These are phyloP conservation scores for Escovopsis weberi DNA, from an alignment of 2,329 filamentous ascomycete species.

Conservation along the genomic window DNA sequence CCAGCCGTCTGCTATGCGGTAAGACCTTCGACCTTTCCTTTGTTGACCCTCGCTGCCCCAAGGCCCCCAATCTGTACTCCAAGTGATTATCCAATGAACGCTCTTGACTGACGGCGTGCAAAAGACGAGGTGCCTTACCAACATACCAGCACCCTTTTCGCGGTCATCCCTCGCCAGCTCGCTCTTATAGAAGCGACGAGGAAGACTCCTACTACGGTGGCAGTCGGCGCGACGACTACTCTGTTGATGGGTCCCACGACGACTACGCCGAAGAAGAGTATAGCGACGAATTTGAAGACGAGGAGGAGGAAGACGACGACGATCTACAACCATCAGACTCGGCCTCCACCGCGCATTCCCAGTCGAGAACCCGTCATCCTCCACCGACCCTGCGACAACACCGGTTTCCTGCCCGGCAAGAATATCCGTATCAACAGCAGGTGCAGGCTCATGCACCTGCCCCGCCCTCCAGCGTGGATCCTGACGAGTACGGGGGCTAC, in stretches of 20 bases:
- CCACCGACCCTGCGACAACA: conserved; percentile 16
- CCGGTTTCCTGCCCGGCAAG: conserved; percentile 17
- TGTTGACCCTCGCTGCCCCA: neutral
- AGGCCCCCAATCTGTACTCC: conserved; percentile 1
- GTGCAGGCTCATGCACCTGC: conserved; percentile 24
- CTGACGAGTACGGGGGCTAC: conserved; percentile 50
- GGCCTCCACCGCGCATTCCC: conserved; percentile 31
- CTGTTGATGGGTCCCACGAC: conserved; percentile 13
- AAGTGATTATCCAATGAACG: conserved; percentile 7
- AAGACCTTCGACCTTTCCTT: conserved; percentile 12
- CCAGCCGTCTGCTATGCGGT: conserved; percentile 28
- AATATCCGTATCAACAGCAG: conserved; percentile 25
- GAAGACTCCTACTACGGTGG: conserved; percentile 19
- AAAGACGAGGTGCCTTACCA: conserved; percentile 14
- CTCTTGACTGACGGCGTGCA: conserved; percentile 13
- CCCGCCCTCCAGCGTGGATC: conserved; percentile 48
- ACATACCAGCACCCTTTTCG: conserved; percentile 9
- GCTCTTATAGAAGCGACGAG: conserved; percentile 24
- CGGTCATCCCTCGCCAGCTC: conserved; percentile 17
- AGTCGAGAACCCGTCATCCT: conserved; percentile 8
- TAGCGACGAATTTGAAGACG: conserved; percentile 22
- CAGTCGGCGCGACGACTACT: conserved; percentile 2
- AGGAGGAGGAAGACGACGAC: conserved; percentile 29
- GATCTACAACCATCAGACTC: conserved; percentile 45
- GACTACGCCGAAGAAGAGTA: conserved; percentile 21